Evolutionary conservation across 805 yeast genomes (phyloP), one percentile per base, ranked within the genome.

Genomic region (Candida orba): DNA sequence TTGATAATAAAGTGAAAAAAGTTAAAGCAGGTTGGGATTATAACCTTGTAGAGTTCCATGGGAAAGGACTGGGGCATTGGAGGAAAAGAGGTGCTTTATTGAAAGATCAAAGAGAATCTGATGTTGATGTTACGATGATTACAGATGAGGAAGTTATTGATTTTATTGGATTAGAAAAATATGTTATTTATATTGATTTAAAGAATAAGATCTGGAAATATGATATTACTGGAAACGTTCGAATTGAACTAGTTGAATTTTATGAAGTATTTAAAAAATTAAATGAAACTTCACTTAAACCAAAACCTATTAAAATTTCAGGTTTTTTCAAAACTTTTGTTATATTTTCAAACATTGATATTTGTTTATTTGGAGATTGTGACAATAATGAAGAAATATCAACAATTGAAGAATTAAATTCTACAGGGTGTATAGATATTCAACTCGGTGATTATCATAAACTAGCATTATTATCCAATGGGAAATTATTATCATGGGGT

Each of bases 391-490:
- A 60, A 13, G 62, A 56, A 17, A 75, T 76, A 0, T 39, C 44
- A 1, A 45, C 69, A 1, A 47, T 69, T 10, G 58, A 62, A 1
- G 76, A 72, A 37, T 51, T 77, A 13, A 79, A 76, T 50, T 61
- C 71, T 7, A 67, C 58, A 22, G 68, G 69, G 1, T 70, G 83
- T 27, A 68, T 77, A 6, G 72, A 81, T 3, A 64, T 84, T 2
- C 79, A 76, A 1, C 73, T 79, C 41, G 95, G 91, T 2, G 93
- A 85, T 57, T 78, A 82, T 54, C 95, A 85, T 56, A 68, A 58
- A 27, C 53, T 84, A 37, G 91, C 86, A 0, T 62, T 84, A n/a
- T 67, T 79, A 4, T 65, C 66, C 37, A 64, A 67, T 15, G 93
- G 93, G 0, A 67, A 73, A 3, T 48, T 82, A 15, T 69, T 69